Base-by-base conservation (phyloP, 208 protist species). In the Crithidia sp. region DNA sequence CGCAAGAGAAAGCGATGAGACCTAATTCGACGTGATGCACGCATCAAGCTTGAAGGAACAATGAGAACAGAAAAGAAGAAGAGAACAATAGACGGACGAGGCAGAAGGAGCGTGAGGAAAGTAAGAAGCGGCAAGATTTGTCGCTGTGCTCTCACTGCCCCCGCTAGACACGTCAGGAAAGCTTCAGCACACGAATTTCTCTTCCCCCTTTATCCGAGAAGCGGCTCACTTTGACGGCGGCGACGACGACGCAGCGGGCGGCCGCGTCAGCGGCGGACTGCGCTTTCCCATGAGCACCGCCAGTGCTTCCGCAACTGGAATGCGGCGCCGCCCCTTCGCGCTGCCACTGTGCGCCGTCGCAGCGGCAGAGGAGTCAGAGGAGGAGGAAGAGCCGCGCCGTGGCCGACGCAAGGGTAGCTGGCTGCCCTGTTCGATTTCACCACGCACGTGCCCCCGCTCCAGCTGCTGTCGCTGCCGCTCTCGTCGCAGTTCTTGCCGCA, bases 241-340 rank as follows among this genome's bases (percentile, higher is more conserved):
- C 45, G 45, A 49, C 45, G 45, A 70, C 43, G 56, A 52, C 16
- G 67, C 55, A 2, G 67, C 47, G 13, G 67, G 52, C 47, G 70
- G 62, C 36, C 50, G 64, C 3, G 40, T 14, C 39, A 9, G 13
- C 19, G 62, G 65, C 14, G 72, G 58, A n/a, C 61, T 71, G 28
- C 52, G 59, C 67, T 81, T 82, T 3, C 84, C 87, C 75, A 91
- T 74, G 0, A 91, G 75, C 43, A 85, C 68, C 37, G 73, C 73
- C 57, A 92, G 60, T 3, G 87, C 87, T 64, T 86, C 77, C 8
- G 81, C 53, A 28, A 91, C 37, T 0, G 83, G 86, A 49, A 92
- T 68, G 16, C 81, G 87, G 7, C 72, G 39, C 49, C 54, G 55
- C 49, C 17, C 56, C 36, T 50, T 19, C n/a, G 47, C 66, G 28